phyloP scores from a whole-genome alignment of 352 stramenopile species.

The Pilasporangium apinafurcum region DNA sequence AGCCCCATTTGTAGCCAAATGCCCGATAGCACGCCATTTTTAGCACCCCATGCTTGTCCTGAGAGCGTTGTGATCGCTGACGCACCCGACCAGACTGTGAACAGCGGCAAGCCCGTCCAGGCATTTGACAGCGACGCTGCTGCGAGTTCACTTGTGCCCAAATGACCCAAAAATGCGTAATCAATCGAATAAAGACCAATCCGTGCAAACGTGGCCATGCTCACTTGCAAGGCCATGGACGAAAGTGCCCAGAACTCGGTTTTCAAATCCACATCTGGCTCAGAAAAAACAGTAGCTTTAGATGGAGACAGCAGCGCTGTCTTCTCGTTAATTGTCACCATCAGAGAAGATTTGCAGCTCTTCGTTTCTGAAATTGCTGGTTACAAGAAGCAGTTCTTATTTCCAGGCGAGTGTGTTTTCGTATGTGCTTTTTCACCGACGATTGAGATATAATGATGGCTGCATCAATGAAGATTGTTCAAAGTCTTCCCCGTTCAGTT shows the following conservation, averaged over 20 bases:
- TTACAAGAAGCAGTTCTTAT: no score
- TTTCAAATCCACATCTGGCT: slow-evolving; percentile 41
- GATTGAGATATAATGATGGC: no score
- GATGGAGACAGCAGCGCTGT: no score
- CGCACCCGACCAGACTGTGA: slow-evolving; percentile 50
- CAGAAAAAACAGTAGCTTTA: no score
- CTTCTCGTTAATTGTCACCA: no score
- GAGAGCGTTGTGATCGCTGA: slow-evolving; percentile 71
- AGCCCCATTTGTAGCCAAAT: slow-evolving; percentile 75
- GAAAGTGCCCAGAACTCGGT: slow-evolving; percentile 53
- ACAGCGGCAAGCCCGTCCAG: slow-evolving; percentile 67
- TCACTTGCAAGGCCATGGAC: slow-evolving; percentile 77
- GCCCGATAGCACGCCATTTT: slow-evolving; percentile 56
- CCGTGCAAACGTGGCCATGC: slow-evolving; percentile 66
- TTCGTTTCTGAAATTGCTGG: no score
- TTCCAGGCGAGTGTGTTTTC: no score
- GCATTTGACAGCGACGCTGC: slow-evolving; percentile 64
- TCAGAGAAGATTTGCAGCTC: no score
- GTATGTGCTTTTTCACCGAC: no score
- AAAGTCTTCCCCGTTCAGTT: no score
- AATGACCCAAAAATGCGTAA: slow-evolving; percentile 67
- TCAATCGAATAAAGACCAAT: slow-evolving; percentile 76
- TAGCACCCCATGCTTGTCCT: slow-evolving; percentile 64
- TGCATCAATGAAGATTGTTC: no score
- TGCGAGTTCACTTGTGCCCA: slow-evolving; percentile 60